Evolutionary conservation across 176 grass and related monocot genomes (phyloP).

Genomic region (Rhynchospora pubera): DNA sequence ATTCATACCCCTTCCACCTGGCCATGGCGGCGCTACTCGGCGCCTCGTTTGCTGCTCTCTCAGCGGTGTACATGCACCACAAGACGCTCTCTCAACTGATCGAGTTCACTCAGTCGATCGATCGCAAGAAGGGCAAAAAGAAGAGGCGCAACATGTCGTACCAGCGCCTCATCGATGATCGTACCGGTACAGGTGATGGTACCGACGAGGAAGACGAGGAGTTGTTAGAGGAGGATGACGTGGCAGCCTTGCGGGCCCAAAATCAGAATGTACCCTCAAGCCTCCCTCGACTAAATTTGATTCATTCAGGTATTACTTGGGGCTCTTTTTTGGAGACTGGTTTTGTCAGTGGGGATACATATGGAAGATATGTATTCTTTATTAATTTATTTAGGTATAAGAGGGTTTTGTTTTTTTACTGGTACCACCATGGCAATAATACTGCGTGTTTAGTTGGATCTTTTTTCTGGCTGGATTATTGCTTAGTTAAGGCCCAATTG

Average conservation of each 20-base stretch:
- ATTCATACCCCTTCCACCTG: slow-evolving; percentile 63
- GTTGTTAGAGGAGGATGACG: slow-evolving; percentile 8
- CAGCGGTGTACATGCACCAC: slow-evolving; percentile 92
- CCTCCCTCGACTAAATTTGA: slow-evolving; percentile 62
- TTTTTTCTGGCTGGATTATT: not conserved
- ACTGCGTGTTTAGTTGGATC: not conserved
- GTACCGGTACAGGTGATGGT: not conserved
- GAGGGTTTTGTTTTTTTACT: not conserved
- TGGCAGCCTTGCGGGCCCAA: slow-evolving; percentile 6
- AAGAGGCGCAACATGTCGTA: slow-evolving; percentile 15
- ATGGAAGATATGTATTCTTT: too few species aligned
- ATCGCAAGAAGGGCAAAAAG: slow-evolving; percentile 30
- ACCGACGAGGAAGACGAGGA: slow-evolving; percentile 13
- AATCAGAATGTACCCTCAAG: slow-evolving; percentile 58
- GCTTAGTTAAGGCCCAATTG: not conserved
- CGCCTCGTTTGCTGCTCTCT: slow-evolving; percentile 74
- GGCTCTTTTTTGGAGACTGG: not conserved
- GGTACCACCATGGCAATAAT: not conserved
- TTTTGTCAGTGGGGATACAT: not conserved
- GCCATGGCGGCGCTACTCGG: slow-evolving; percentile 77
- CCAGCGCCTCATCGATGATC: slow-evolving; percentile 19
- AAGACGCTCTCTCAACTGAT: slow-evolving; percentile 71
- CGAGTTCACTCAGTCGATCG: slow-evolving; percentile 62
- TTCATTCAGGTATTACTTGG: slow-evolving; percentile 37
- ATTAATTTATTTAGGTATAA: too few species aligned